Evolutionary conservation across 2,329 filamentous ascomycete species (phyloP).

Genomic region (Aplosporella prunicola): DNA sequence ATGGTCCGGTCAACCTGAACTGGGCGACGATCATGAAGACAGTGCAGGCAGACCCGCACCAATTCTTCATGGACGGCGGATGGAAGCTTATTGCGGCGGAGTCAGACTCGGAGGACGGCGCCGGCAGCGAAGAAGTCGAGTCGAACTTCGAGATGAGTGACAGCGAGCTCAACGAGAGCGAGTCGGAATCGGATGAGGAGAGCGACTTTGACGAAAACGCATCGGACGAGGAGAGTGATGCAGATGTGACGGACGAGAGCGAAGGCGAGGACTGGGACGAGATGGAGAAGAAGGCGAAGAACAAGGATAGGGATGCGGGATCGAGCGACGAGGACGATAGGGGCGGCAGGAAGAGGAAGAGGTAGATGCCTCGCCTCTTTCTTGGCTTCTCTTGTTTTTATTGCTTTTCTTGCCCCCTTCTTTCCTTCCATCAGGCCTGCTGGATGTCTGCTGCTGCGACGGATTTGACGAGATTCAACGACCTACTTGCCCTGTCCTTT

Average conservation of each 20-base stretch:
- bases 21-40: constrained; percentile 99
- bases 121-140: constrained; percentile 76
- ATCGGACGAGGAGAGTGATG: constrained; percentile 71
- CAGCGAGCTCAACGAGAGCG: constrained; percentile 61
- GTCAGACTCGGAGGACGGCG: constrained; percentile 72
- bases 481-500: too few relatives aligned
- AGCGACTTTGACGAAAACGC: constrained; percentile 91
- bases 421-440: too few relatives aligned
- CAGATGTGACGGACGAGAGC: constrained; percentile 40
- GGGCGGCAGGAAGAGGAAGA: constrained; percentile 67
- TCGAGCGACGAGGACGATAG: constrained; percentile 48
- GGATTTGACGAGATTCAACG: too few relatives aligned
- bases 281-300: constrained; percentile 73
- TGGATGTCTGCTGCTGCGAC: too few relatives aligned
- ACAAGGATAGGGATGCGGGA: constrained; percentile 49
- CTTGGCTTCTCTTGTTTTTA: too few relatives aligned
- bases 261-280: constrained; percentile 92
- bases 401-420: too few relatives aligned
- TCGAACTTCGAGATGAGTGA: constrained; percentile 87
- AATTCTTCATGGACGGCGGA: constrained; percentile 90
- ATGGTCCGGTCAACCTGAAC: constrained; percentile 94
- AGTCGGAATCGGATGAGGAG: constrained; percentile 77
- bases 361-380: constrained; percentile 40
- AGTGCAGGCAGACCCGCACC: constrained; percentile 83
- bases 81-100: constrained; percentile 89